Conservation (phyloP, 768 basidiomycete species). For the Rhodosporidiobolus sp. region DNA sequence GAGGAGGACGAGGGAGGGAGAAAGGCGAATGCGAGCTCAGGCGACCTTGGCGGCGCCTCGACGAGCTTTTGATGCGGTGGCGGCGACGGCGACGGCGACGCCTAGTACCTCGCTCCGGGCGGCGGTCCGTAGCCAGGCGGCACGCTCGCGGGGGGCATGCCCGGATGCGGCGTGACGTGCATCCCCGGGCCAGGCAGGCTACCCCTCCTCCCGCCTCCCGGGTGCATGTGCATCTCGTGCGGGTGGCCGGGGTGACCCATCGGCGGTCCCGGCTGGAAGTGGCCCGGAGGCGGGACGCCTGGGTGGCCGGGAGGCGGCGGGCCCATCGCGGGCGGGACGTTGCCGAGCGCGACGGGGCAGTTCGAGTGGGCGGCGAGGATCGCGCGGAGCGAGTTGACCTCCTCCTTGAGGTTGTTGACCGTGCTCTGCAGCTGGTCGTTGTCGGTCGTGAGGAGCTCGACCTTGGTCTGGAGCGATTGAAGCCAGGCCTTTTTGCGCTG, state of each 20-base stretch:
- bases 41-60: neutral
- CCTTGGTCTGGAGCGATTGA: constrained; percentile 82
- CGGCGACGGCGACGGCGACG: neutral
- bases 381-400: constrained; percentile 70
- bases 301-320: neutral
- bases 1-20: neutral
- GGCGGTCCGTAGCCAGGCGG: neutral
- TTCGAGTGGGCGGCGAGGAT: constrained; percentile 52
- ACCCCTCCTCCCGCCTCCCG: neutral
- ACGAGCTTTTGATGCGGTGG: neutral
- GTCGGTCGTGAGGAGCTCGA: constrained; percentile 86
- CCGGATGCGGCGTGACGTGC: neutral
- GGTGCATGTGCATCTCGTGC: neutral
- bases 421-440: constrained; percentile 89
- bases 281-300: neutral
- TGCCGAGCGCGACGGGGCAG: constrained; percentile 45
- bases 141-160: neutral
- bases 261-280: neutral
- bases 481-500: constrained; percentile 99
- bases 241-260: neutral
- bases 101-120: neutral
- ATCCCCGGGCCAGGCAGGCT: neutral
- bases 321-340: constrained; percentile 9
- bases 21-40: neutral
- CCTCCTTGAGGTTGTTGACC: constrained; percentile 81